Conservation (phyloP, 257 asterid species). For the Solanum rostratum region DNA sequence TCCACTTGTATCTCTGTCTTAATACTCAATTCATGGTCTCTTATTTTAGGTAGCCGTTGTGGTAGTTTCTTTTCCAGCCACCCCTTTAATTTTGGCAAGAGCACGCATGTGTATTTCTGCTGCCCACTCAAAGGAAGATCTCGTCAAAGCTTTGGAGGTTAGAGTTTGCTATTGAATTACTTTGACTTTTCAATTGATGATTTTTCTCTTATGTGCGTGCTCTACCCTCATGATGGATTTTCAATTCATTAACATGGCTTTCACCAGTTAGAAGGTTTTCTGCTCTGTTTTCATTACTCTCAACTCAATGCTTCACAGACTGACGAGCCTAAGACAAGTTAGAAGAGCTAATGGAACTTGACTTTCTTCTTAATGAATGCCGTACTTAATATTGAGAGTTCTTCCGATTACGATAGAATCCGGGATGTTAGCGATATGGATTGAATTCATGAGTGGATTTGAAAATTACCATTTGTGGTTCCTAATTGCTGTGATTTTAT, state of each 20-base stretch:
- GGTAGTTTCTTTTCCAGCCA: conserved; percentile 94
- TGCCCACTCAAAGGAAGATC: conserved; percentile 89
- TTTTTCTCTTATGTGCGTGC: not conserved
- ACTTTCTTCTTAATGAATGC: not conserved
- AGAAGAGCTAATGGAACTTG: not conserved
- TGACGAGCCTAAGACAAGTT: not conserved
- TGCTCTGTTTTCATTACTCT: not conserved
- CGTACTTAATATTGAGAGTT: not conserved
- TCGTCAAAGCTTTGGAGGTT: conserved; percentile 78
- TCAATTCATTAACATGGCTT: not conserved
- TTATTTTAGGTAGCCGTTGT: conserved; percentile 75
- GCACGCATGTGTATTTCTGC: conserved; percentile 90
- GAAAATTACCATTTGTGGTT: not conserved
- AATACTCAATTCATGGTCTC: not conserved
- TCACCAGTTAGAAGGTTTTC: not conserved
- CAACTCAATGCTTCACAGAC: not conserved
- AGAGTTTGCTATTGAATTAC: not conserved
- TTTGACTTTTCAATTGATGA: not conserved
- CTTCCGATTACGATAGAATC: not conserved
- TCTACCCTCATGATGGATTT: not conserved
- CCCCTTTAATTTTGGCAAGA: conserved; percentile 86
- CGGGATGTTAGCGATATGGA: not conserved
- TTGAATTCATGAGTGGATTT: not conserved
- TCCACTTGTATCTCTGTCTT: not conserved
- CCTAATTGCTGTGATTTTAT: not conserved